These are phyloP conservation scores for Neurospora sp. DNA, from an alignment of 495 filamentous ascomycete genomes.

Conservation along the genomic window DNA sequence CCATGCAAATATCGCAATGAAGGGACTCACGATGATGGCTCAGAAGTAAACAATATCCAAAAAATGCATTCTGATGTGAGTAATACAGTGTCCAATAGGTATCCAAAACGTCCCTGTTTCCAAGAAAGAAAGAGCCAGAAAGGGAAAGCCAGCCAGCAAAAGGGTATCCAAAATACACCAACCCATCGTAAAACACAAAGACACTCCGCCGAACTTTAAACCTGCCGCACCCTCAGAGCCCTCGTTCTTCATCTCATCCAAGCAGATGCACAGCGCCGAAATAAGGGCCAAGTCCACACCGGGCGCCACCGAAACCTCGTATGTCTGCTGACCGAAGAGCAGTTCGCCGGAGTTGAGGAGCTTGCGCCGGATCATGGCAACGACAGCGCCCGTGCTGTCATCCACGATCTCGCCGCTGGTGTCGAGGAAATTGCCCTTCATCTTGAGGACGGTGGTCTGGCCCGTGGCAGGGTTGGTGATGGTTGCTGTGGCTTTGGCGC, in stretches of 20 bases:
- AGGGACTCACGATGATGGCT: too few species aligned
- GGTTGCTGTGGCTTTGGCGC: conserved; percentile 37
- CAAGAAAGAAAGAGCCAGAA: background rate
- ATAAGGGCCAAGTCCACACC: conserved; percentile 50
- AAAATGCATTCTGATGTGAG: too few species aligned
- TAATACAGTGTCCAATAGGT: background rate
- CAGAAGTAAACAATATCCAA: too few species aligned
- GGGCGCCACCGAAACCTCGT: conserved; percentile 48
- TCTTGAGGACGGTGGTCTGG: conserved; percentile 22
- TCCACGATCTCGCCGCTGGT: conserved; percentile 40
- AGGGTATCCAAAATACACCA: background rate
- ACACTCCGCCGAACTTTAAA: too few species aligned
- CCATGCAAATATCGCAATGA: too few species aligned
- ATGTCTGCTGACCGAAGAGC: conserved; percentile 18
- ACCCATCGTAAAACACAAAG: background rate
- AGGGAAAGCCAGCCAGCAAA: background rate
- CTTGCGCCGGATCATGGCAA: conserved; percentile 47
- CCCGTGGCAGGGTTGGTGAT: conserved; percentile 34
- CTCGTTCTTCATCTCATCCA: conserved; percentile 53
- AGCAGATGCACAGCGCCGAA: conserved; percentile 49
- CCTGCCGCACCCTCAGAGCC: background rate
- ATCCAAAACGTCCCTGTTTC: too few species aligned
- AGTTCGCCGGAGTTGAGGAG: conserved; percentile 23
- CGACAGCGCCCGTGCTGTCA: conserved; percentile 26
- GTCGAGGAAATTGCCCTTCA: conserved; percentile 40